These are phyloP conservation scores for Colletotrichum agaves DNA, from an alignment of 2,329 filamentous ascomycete species.

Conservation along the genomic window DNA sequence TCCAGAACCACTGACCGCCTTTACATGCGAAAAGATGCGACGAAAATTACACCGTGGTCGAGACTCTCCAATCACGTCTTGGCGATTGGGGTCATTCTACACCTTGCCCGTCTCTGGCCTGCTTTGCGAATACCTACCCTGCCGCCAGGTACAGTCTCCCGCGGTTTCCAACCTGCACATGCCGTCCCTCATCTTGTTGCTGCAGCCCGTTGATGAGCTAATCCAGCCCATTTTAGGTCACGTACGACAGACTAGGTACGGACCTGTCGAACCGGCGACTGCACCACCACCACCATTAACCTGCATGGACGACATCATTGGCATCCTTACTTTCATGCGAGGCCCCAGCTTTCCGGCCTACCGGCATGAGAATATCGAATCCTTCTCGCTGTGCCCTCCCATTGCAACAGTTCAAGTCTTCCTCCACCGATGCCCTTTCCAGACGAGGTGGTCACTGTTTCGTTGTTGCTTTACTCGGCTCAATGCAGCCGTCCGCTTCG, in stretches of 20 bases:
- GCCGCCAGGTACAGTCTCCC: slow-evolving; percentile 1
- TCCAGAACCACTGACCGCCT: slow-evolving; percentile 2
- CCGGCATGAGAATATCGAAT: neutral
- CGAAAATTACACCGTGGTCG: neutral
- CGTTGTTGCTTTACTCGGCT: neutral
- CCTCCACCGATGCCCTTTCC: neutral
- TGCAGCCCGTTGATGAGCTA: slow-evolving; percentile 25
- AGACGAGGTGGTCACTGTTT: slow-evolving; percentile 1
- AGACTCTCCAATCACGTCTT: slow-evolving; percentile 22
- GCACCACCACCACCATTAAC: slow-evolving; percentile 4
- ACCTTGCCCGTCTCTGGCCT: neutral
- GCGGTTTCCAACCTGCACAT: neutral
- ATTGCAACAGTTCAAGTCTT: neutral
- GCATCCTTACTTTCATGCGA: neutral
- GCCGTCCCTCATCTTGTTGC: neutral
- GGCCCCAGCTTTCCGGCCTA: slow-evolving; percentile 3
- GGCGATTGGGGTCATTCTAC: slow-evolving; percentile 15
- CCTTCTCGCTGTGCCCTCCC: neutral
- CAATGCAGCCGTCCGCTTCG: slow-evolving; percentile 3
- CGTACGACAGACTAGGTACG: slow-evolving; percentile 14
- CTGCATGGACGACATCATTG: neutral
- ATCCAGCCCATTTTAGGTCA: neutral
- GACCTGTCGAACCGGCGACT: neutral
- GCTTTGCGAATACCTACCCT: neutral
- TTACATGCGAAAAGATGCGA: neutral